phyloP scores from a whole-genome alignment of 192 early-diverging fungal genomes.

The Podochytrium sp. region DNA sequence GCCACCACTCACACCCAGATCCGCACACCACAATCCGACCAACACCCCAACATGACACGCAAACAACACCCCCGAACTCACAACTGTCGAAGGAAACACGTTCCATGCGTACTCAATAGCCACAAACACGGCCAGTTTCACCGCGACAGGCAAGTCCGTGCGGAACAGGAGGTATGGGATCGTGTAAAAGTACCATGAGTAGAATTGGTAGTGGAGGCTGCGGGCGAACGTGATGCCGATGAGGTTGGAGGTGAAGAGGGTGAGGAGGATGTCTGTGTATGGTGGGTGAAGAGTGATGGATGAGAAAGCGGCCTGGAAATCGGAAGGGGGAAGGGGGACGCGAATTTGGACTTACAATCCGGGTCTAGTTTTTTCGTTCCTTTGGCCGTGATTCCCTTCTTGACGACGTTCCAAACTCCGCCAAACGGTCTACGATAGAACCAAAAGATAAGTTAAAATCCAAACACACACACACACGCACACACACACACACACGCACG shows the following conservation, averaged over 20 bases:
- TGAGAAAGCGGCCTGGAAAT: no score
- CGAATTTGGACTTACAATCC: no score
- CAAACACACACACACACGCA: not conserved
- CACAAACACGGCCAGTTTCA: conserved; percentile 42
- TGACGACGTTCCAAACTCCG: no score
- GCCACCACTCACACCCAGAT: not conserved
- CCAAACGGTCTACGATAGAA: no score
- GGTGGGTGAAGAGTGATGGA: not conserved
- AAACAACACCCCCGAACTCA: conserved; percentile 54
- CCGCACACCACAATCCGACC: not conserved
- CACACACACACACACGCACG: no score
- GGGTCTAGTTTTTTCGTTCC: no score
- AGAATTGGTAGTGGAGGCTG: conserved; percentile 96
- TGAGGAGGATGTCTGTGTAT: conserved; percentile 67
- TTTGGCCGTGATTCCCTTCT: no score
- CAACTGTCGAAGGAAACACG: conserved; percentile 77
- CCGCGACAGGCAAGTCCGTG: conserved; percentile 19
- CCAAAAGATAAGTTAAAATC: no score
- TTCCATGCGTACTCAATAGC: conserved; percentile 85
- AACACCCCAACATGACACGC: conserved; percentile 38
- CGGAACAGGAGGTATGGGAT: conserved; percentile 82
- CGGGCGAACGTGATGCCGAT: conserved; percentile 88
- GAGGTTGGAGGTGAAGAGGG: conserved; percentile 86
- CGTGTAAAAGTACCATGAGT: conserved; percentile 89
- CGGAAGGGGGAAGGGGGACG: no score